Base-by-base conservation (phyloP, 768 basidiomycete species). In the Tylopilus balloui region DNA sequence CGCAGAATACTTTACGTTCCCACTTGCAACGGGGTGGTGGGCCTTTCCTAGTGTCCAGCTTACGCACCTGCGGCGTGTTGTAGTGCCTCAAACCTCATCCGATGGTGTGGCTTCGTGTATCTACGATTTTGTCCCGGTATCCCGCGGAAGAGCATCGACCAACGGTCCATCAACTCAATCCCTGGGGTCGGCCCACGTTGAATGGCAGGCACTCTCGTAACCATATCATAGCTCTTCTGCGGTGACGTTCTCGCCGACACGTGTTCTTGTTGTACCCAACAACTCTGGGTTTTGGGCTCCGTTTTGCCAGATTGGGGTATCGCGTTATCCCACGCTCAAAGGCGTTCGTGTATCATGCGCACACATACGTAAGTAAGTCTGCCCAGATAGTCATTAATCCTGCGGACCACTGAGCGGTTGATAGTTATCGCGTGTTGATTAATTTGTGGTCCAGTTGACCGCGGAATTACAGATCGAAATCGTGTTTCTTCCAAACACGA, bases 391-490 rank as follows among this genome's bases (percentile, higher is more conserved):
- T 24, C 48, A 27, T 51, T 34, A 25, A 46, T 60, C 50, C 39
- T 42, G 24, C 40, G 42, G 50, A 52, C 48, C 25, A 34, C 17
- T 34, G 47, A 51, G 50, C 42, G 51, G 50, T 63, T 51, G 53
- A 48, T 43, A 34, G 49, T 28, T 50, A 44, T 49, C 56, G 49
- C 50, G 43, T 57, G 58, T 58, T 49, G 21, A 25, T 38, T 41
- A 47, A 42, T 46, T 35, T n/a, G 8, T n/a, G 8, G 32, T 34
- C 34, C 28, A 42, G 15, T 34, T 57, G 31, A 17, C 60, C 61
- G 63, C 63, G 56, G 63, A 48, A 63, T 63, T 51, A 40, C 54
- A 50, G 55, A 55, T 55, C 43, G 24, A 25, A 36, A 52, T 37
- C 23, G 32, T 49, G 40, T 56, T 39, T n/a, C n/a, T 40, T 31